Evolutionary conservation across 805 yeast species (phyloP), one percentile per base, ranked within the genome.

Genomic region (Saturnispora halmiae): DNA sequence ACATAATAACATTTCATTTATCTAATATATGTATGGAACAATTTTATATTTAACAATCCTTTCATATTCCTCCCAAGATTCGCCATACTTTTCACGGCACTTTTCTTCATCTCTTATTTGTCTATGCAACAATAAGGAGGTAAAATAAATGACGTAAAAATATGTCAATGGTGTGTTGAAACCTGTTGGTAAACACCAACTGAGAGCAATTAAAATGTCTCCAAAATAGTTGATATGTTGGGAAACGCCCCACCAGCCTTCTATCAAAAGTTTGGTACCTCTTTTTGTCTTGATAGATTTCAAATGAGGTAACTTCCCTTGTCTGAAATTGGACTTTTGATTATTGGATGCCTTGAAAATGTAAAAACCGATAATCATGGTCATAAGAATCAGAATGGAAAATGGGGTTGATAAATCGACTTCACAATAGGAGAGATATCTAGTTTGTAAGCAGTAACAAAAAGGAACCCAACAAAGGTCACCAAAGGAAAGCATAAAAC

Each of bases 171-270:
- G 81, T 1, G 95, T 80, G 45, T 67, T 68, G 51, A 79, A 73
- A 9, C 95, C 95, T 2, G 96, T 85, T 8, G 95, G 80, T 47
- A 92, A 66, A 60, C 96, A 86, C 95, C 95, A 90, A 34, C 94
- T 77, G 66, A 83, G 69, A 0, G 96, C 85, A 54, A 87, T 79
- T 31, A 92, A 58, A 88, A 96, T 86, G 64, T 92, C 98, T 32
- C 98, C 98, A 44, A 88, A 72, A 61, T 92, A 92, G 58, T 92
- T 92, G 56, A 85, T 86, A 59, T 92, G 98, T 50, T 94, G 95
- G 6, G 95, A 78, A 15, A 69, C 59, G 2, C 82, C 82, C 98
- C 98, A 92, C 98, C 97, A 92, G 3, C 97, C 96, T 53, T 86
- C 92, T 41, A 78, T 73, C 34, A 92, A 64, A 48, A 92, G 70